phyloP scores from a whole-genome alignment of 2,329 filamentous ascomycete species.

The Graphium sp. region DNA sequence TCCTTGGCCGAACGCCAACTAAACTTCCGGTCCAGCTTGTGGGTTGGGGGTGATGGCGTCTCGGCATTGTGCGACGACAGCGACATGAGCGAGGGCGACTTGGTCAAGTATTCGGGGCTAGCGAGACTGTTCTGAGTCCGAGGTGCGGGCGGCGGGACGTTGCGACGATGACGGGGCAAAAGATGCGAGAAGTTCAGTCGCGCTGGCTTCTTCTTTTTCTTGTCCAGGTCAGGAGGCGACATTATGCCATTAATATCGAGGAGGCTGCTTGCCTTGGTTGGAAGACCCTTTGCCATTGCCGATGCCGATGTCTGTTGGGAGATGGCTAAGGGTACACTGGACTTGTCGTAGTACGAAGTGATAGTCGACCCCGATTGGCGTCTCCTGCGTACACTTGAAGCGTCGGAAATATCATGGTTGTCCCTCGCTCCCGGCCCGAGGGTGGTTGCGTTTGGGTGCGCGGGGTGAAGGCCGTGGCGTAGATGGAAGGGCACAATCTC shows the following conservation, averaged over 20 bases:
- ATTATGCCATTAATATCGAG: constrained; percentile 25
- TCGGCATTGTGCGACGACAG: constrained; percentile 12
- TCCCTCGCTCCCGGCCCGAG: constrained; percentile 5
- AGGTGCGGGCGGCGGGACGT: constrained; percentile 12
- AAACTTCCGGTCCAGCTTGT: constrained; percentile 12
- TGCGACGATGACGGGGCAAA: constrained; percentile 15
- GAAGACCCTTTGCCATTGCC: constrained; percentile 38
- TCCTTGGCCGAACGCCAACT: constrained; percentile 19
- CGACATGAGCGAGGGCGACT: constrained; percentile 25
- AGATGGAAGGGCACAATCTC: constrained; percentile 21
- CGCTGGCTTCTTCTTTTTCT: constrained; percentile 23
- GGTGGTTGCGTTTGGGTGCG: background rate
- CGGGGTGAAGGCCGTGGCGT: constrained; percentile 7
- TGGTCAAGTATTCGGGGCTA: constrained; percentile 18
- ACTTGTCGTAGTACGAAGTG: constrained; percentile 37
- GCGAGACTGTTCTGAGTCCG: constrained; percentile 15
- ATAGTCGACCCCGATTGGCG: constrained; percentile 38
- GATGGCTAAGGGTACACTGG: constrained; percentile 36
- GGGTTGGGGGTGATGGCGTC: constrained; percentile 11
- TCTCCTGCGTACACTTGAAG: constrained; percentile 24
- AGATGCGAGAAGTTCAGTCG: constrained; percentile 30
- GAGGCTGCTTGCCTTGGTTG: constrained; percentile 26
- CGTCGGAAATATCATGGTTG: constrained; percentile 18
- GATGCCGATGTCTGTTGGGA: constrained; percentile 42
- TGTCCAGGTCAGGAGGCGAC: constrained; percentile 8